phyloP scores from a whole-genome alignment of 106 monocot species.

The Acanthochlamys bracteata region DNA sequence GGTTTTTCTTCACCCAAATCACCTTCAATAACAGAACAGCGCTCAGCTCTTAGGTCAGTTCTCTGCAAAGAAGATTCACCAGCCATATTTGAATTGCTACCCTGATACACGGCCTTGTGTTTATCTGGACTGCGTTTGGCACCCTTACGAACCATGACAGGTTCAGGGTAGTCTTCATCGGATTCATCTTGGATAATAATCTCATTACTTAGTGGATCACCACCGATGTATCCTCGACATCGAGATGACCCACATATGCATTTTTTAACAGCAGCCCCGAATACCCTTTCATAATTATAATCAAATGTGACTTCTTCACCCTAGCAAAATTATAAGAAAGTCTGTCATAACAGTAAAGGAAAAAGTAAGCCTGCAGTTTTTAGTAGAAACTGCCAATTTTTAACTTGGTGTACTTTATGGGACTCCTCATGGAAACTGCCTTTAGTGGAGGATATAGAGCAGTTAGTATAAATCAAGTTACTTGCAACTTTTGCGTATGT shows the following conservation, averaged over 20 bases:
- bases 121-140: constrained; percentile 14
- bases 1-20: too few relatives aligned
- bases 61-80: not conserved
- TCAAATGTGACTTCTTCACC: constrained; percentile 98
- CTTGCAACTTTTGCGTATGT: too few relatives aligned
- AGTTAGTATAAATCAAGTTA: too few relatives aligned
- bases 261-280: constrained; percentile 93
- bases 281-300: constrained; percentile 92
- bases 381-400: too few relatives aligned
- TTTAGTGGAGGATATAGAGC: too few relatives aligned
- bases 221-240: constrained; percentile 89
- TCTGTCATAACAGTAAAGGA: not conserved
- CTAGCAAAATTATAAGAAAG: constrained; percentile 27
- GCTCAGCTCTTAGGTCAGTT: not conserved
- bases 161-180: constrained; percentile 70
- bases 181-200: constrained; percentile 62
- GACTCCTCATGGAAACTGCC: too few relatives aligned
- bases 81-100: not conserved
- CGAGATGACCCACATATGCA: constrained; percentile 77
- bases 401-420: too few relatives aligned
- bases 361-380: too few relatives aligned
- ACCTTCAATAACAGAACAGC: not conserved
- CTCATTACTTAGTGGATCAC: constrained; percentile 69
- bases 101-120: not conserved
- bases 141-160: constrained; percentile 30